A percentile compares a stretch with the other conserved stretches of the same genome.
Conservation (phyloP, 805 yeast species). For the Ogataea salicorniae region DNA sequence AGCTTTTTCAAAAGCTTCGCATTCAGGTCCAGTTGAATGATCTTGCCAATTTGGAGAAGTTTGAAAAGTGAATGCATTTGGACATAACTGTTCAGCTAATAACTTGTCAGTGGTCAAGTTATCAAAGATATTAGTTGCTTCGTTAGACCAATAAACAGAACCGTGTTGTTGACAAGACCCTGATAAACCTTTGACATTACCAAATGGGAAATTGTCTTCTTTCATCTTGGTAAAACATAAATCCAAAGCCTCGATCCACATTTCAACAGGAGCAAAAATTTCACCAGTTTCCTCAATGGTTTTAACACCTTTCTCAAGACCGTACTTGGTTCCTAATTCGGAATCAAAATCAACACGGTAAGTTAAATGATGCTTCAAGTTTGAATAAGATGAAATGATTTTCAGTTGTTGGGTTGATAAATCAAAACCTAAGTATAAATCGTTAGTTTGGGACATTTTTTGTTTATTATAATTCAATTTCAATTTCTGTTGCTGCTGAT, state of each 20-base stretch:
- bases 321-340: constrained; percentile 50
- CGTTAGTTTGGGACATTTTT: constrained; percentile 13
- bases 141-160: constrained; percentile 69
- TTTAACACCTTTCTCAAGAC: constrained; percentile 70
- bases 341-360: constrained; percentile 69
- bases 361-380: constrained; percentile 48
- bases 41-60: constrained; percentile 94
- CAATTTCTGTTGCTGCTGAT: constrained; percentile 11
- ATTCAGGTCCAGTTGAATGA: constrained; percentile 74
- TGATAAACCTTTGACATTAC: constrained; percentile 56
- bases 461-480: constrained; percentile 1
- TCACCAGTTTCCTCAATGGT: constrained; percentile 49
- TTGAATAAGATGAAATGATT: constrained; percentile 55
- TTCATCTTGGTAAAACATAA: constrained; percentile 49
- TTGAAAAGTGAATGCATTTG: constrained; percentile 52
- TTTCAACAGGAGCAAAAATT: constrained; percentile 73
- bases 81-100: constrained; percentile 43
- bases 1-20: constrained; percentile 51
- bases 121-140: constrained; percentile 38
- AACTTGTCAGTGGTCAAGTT: constrained; percentile 29
- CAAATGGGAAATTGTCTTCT: constrained; percentile 49
- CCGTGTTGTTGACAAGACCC: constrained; percentile 96
- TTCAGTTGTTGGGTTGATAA: constrained; percentile 88
- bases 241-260: constrained; percentile 88
- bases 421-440: constrained; percentile 67